Base-by-base conservation (phyloP, 345 rosid genomes). In the Pseudoturritis turrita region DNA sequence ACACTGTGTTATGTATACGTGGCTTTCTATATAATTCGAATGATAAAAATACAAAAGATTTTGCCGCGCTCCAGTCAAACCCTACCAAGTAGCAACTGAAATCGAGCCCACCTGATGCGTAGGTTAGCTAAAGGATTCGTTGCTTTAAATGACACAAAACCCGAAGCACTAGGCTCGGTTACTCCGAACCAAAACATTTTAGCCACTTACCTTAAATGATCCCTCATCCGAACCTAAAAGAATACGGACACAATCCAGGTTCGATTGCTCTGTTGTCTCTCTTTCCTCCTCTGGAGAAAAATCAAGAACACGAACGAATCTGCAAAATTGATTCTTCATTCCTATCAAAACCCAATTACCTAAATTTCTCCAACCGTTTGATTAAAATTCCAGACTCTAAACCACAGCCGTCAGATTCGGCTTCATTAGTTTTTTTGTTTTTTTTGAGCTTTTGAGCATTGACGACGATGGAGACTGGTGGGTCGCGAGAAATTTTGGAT, bases 41-140 rank as follows among this genome's bases (percentile, higher is more conserved):
- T 22, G 11, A 31, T 46, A 41, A 14, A 39, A 60, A 23, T 21
- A 40, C 46, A 53, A 43, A 10, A 47, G 15, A 28, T 47, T 66
- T 74, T 66, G 68, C 78, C 73, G 78, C 78, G 78, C 68, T 29
- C 6, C 4, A 66, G 78, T 66, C 67, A 56, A 58, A 74, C 44
- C 39, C 39, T 37, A 74, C 19, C 44, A 49, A 40, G 68, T 39
- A 39, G 76, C 69, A 41, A 22, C 43, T 19, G 46, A 17, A 29
- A 17, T 21, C 55, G 43, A 43, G 10, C 41, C 56, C 45, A 23
- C 11, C 19, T 26, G 11, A 54, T 21, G 54, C 46, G 46, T 63
- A 62, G 28, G 69, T 60, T 71, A 49, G 68, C 43, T 3, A 31
- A 2, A 33, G 12, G 43, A 49, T 26, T 26, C 53, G 53, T 61